phyloP scores from a whole-genome alignment of 148 eudicot genomes.

The Polygonum aviculare region DNA sequence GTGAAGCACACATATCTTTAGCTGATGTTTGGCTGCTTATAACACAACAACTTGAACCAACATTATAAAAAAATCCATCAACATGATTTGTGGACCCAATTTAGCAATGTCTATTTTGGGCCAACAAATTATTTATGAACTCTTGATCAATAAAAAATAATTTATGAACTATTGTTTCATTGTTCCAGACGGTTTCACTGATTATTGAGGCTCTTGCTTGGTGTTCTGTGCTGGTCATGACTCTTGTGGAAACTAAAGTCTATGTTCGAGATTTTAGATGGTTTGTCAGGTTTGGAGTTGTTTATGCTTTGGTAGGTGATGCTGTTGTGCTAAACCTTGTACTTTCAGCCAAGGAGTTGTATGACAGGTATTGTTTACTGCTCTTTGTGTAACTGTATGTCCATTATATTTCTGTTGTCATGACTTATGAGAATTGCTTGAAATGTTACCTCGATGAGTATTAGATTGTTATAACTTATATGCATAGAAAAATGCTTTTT shows the following conservation, averaged over 20 bases:
- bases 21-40: neutral
- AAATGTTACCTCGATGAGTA: neutral
- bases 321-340: constrained; percentile 75
- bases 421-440: neutral
- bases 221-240: constrained; percentile 73
- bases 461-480: neutral
- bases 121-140: neutral
- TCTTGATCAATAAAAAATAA: neutral
- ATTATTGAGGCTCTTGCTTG: constrained; percentile 70
- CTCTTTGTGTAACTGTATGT: neutral
- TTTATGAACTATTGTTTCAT: neutral
- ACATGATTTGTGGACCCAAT: neutral
- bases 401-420: neutral
- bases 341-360: constrained; percentile 58
- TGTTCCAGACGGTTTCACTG: constrained; percentile 48
- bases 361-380: constrained; percentile 39
- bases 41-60: neutral
- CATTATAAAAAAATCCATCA: neutral
- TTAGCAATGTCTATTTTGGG: neutral
- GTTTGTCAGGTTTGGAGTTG: constrained; percentile 75
- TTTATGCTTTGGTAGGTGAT: constrained; percentile 84
- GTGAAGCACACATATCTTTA: neutral
- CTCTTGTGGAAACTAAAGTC: constrained; percentile 64
- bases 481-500: neutral
- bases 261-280: constrained; percentile 78